A percentile compares a stretch with the other conserved stretches of the same genome.
Conservation (phyloP, 768 basidiomycete species). For the Leccinum rimulosum region DNA sequence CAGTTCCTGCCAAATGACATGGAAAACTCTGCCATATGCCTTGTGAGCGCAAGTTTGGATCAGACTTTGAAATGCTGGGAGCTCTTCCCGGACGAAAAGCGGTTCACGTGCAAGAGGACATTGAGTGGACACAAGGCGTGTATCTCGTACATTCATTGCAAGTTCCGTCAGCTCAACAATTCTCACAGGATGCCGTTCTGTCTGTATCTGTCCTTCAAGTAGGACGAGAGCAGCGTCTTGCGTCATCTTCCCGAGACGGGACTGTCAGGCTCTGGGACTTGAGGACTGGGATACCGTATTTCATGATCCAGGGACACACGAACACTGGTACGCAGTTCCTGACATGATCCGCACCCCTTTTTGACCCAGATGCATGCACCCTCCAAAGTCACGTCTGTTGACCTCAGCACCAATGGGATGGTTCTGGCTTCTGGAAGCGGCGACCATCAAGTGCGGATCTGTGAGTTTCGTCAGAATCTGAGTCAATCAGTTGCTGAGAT, state of each 20-base stretch:
- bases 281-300: slow-evolving; percentile 30
- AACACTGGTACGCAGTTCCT: slow-evolving; percentile 32
- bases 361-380: slow-evolving; percentile 9
- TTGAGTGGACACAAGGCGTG: slow-evolving; percentile 29
- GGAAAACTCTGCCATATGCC: slow-evolving; percentile 26
- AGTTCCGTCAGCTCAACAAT: background rate
- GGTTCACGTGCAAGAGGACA: slow-evolving; percentile 30
- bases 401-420: slow-evolving; percentile 32
- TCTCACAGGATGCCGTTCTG: slow-evolving; percentile 30
- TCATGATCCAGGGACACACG: slow-evolving; percentile 36
- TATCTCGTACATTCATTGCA: background rate
- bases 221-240: slow-evolving; percentile 33
- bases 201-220: slow-evolving; percentile 32
- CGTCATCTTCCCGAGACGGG: slow-evolving; percentile 38
- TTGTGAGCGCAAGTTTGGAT: slow-evolving; percentile 33
- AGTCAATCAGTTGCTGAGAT: slow-evolving; percentile 16
- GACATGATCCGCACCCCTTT: slow-evolving; percentile 15
- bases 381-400: slow-evolving; percentile 36
- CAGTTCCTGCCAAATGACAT: slow-evolving; percentile 27
- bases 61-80: slow-evolving; percentile 45
- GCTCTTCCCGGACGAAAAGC: slow-evolving; percentile 28
- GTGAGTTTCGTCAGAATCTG: slow-evolving; percentile 21
- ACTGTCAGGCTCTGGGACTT: slow-evolving; percentile 38
- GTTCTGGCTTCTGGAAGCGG: slow-evolving; percentile 38
- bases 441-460: slow-evolving; percentile 37